Conservation (phyloP, 495 filamentous ascomycete species). For the Lasiosphaeriaceae sp. region DNA sequence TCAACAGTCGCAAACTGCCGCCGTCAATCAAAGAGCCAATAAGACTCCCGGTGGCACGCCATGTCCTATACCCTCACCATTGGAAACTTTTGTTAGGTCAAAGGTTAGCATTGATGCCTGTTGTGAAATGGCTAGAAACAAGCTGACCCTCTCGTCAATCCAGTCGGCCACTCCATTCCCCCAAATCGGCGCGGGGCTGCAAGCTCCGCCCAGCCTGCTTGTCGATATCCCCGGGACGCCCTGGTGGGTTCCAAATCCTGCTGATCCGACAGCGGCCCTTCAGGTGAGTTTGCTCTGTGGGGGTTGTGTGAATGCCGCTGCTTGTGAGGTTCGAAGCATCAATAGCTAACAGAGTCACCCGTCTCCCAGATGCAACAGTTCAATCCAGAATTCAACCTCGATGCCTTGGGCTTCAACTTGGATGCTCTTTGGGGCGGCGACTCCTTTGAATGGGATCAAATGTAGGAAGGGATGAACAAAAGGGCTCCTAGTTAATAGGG, state of each 20-base stretch:
- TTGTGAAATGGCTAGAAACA: neutral
- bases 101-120: conserved; percentile 1
- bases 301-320: no score
- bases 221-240: conserved; percentile 27
- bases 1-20: conserved; percentile 11
- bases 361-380: conserved; percentile 5
- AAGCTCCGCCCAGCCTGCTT: conserved; percentile 1
- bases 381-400: conserved; percentile 25
- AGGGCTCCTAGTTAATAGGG: no score
- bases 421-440: conserved; percentile 32
- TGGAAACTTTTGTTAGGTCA: conserved; percentile 19
- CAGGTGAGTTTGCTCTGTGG: conserved; percentile 13
- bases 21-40: neutral
- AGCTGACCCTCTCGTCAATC: neutral
- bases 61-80: neutral
- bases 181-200: conserved; percentile 3
- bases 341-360: neutral
- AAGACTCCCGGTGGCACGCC: no score
- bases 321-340: no score
- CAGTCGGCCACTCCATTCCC: conserved; percentile 29
- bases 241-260: conserved; percentile 27
- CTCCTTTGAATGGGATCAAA: conserved; percentile 19
- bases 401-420: conserved; percentile 26
- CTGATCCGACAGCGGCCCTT: conserved; percentile 17
- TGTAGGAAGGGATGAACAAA: no score